Evolutionary conservation across 2,329 filamentous ascomycete genomes (phyloP).

Genomic region (Trichoderma sp.): DNA sequence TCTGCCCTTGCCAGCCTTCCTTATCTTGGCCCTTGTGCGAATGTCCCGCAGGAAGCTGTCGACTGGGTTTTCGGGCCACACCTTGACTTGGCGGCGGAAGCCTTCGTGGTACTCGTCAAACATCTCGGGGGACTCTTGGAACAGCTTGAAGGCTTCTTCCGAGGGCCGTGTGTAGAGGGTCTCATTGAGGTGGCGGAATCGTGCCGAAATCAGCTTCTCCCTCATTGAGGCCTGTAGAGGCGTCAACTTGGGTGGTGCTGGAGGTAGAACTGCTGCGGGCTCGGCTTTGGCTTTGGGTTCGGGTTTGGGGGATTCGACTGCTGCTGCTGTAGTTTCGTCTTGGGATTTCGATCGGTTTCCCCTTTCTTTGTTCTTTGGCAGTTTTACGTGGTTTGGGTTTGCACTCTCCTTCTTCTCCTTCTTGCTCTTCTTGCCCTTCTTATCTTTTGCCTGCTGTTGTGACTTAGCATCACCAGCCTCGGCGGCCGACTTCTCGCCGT

Average conservation of each 20-base stretch:
- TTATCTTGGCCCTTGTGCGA: slow-evolving; percentile 62
- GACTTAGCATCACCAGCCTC: slow-evolving; percentile 25
- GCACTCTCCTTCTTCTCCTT: slow-evolving; percentile 19
- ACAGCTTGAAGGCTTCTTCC: slow-evolving; percentile 76
- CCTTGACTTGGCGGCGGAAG: slow-evolving; percentile 91
- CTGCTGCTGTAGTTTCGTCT: background rate
- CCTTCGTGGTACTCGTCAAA: slow-evolving; percentile 96
- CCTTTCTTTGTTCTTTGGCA: slow-evolving; percentile 24
- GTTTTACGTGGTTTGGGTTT: slow-evolving; percentile 12
- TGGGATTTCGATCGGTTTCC: background rate
- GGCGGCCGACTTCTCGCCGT: slow-evolving; percentile 37
- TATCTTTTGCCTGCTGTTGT: background rate
- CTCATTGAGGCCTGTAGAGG: slow-evolving; percentile 93
- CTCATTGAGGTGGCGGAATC: slow-evolving; percentile 97
- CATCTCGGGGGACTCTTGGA: slow-evolving; percentile 84
- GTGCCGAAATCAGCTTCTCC: slow-evolving; percentile 89
- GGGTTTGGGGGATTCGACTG: slow-evolving; percentile 18
- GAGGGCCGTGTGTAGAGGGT: slow-evolving; percentile 94
- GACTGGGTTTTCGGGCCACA: slow-evolving; percentile 96
- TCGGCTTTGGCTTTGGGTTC: slow-evolving; percentile 21
- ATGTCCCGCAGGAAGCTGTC: slow-evolving; percentile 80
- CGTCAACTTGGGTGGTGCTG: slow-evolving; percentile 67
- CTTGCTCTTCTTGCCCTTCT: slow-evolving; percentile 42
- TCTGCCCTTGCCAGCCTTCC: slow-evolving; percentile 34
- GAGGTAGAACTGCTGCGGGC: slow-evolving; percentile 42